Base-by-base conservation (phyloP, 257 asterid species). In the Scutellaria baicalensis region DNA sequence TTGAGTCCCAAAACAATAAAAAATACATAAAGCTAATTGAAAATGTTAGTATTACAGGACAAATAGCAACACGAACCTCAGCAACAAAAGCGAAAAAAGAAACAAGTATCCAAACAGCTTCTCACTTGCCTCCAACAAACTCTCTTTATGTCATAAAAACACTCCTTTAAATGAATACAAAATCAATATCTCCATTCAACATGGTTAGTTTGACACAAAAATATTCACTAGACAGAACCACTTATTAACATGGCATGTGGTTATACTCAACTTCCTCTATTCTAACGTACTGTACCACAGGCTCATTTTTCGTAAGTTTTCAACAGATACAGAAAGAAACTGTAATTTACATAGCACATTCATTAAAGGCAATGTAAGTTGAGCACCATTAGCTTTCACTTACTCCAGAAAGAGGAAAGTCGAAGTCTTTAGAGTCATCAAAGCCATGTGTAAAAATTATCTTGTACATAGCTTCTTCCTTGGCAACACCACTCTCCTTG, bases 401-500 rank as follows among this genome's bases (percentile, higher is more conserved):
- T 79, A 89, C 97, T 56, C 79, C 74, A 12, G 96, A 81, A 36
- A 89, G 36, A 13, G 89, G 90, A 3, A 91, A 38, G 2, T 48
- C 20, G 66, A 84, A 66, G 78, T 85, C 91, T 72, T 89, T 91
- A 40, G 95, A 89, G 74, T 73, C 85, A 9, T 51, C 85, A 85
- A 85, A 84, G 70, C 96, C 95, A 78, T 87, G 96, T 69, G 74
- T 38, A 64, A 87, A 58, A 44, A 91, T 83, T 39, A 87, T 75
- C 85, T 85, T 89, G 83, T 80, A 42, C 12, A 76, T 77, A 44
- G 96, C 95, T 43, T 80, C 81, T 66, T 87, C 93, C 81, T 83
- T 91, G 69, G 82, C 13, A 59, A 80, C 73, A 16, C 97, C 96
- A 11, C 61, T 71, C 81, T 89, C 97, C 80, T 79, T 85, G 81